Base-by-base conservation (phyloP, 2,329 filamentous ascomycete species). In the Cladosporium sp. region DNA sequence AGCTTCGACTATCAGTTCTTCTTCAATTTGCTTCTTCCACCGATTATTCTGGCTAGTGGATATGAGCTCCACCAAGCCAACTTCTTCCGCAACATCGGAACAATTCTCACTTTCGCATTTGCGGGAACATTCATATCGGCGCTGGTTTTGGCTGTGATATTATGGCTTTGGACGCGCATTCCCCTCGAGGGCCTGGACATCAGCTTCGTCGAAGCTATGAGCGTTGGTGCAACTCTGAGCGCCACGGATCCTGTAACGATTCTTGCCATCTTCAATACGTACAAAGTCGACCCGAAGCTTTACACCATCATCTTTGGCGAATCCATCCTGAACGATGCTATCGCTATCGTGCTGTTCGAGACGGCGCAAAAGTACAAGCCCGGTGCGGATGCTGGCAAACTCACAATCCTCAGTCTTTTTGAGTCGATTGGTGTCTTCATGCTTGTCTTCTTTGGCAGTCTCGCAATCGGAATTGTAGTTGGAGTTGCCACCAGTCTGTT, bases 1-100 rank as follows among this genome's bases (percentile, higher is more conserved):
- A 96, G 88, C 74, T 99, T 99, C 80, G 89, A 97, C 78, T 97
- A 97, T 73, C 92, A 97, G 71, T 96, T 97, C 80, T 99, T 99
- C 81, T 99, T 99, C 81, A 99, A 99, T 74, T 84, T 99, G 45
- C 84, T 99, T 12, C 88, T 99, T n/a, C 94, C 94, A 36, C 94
- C 94, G 57, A 99, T 99, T 71, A 99, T 99, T 71, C 82, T 99
- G 25, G 93, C 92, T 15, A 97, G 93, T 15, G 94, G 94, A 56
- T 99, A 97, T 76, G 94, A 99, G 75, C 76, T 99, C 60, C 94
- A 99, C 73, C 94, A 99, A 73, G 92, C 90, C 66, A 99, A 99
- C 77, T 99, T 99, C 82, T 99, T 99, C 76, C 88, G 93, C 64
- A 96, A 99, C 69, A 96, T 97, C 61, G 93, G 94, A 61, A 95